Percentiles rank a stretch among this genome's conserved stretches.
Evolutionary conservation across 768 basidiomycete species (phyloP).

Genomic region (Lactarius hengduanensis): DNA sequence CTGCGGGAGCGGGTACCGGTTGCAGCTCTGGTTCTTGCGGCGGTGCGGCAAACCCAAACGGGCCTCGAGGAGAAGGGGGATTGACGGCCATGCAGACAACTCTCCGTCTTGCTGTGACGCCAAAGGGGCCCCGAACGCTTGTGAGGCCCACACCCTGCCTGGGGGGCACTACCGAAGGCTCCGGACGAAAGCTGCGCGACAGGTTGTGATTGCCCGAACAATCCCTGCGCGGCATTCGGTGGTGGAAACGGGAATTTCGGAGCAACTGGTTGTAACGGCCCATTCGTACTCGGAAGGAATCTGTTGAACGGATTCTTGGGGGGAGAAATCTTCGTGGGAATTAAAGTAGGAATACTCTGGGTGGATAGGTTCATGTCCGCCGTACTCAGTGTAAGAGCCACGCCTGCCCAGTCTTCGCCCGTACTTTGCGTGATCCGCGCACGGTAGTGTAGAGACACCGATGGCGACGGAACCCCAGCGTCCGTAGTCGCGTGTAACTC

Average conservation of each 20-base stretch:
- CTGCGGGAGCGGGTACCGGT: neutral
- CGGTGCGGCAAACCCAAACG: neutral
- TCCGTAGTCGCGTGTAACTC: conserved; percentile 52
- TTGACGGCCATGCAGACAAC: too few species aligned
- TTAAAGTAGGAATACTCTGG: conserved; percentile 35
- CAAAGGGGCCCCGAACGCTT: too few species aligned
- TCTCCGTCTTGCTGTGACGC: too few species aligned
- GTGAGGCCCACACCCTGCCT: neutral
- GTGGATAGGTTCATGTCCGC: conserved; percentile 41
- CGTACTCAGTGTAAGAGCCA: conserved; percentile 53
- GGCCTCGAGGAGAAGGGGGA: neutral
- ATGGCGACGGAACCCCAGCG: conserved; percentile 44
- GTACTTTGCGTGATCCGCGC: conserved; percentile 53
- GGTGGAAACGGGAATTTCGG: neutral
- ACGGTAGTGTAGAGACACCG: conserved; percentile 53
- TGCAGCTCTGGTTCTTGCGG: neutral
- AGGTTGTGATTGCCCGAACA: neutral
- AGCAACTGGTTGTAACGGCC: neutral
- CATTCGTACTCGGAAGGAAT: neutral
- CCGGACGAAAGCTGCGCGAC: neutral
- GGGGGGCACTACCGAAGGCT: too few species aligned
- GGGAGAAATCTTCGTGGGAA: conserved; percentile 18
- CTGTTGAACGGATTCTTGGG: neutral
- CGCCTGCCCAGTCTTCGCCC: conserved; percentile 59
- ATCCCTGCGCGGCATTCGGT: neutral